Evolutionary conservation across 352 stramenopile genomes (phyloP).

Genomic region (Phytophthora pseudosyringae): DNA sequence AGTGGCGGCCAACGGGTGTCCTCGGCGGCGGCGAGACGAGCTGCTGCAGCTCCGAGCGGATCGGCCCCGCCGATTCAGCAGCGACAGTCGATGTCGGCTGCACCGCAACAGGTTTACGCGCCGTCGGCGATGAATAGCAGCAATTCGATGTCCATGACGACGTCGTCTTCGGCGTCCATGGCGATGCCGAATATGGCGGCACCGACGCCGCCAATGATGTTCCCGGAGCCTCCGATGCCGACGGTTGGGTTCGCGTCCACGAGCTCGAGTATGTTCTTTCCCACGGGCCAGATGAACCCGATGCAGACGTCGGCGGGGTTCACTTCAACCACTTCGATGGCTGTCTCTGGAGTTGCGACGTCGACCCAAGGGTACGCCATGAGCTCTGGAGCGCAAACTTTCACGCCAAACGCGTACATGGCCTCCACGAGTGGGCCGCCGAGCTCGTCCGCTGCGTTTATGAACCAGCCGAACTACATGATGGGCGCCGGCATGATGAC

Average conservation of each 20-base stretch:
- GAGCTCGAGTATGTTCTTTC: slow-evolving; percentile 47
- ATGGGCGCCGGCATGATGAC: slow-evolving; percentile 61
- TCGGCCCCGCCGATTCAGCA: slow-evolving; percentile 8
- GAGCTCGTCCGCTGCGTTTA: slow-evolving; percentile 36
- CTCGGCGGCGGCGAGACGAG: slow-evolving; percentile 13
- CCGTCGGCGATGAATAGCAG: slow-evolving; percentile 20
- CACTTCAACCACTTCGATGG: slow-evolving; percentile 36
- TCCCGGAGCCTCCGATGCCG: slow-evolving; percentile 54
- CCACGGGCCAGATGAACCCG: slow-evolving; percentile 33
- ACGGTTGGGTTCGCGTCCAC: slow-evolving; percentile 30
- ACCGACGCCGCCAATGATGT: slow-evolving; percentile 38
- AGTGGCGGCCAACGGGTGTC: slow-evolving; percentile 15
- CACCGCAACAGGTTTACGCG: slow-evolving; percentile 17
- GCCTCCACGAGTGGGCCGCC: slow-evolving; percentile 24
- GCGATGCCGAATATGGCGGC: slow-evolving; percentile 34
- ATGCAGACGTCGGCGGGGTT: slow-evolving; percentile 37
- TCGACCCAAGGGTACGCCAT: slow-evolving; percentile 45
- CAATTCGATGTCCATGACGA: slow-evolving; percentile 17
- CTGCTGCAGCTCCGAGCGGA: slow-evolving; percentile 4
- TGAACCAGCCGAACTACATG: slow-evolving; percentile 60
- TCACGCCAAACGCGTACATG: slow-evolving; percentile 54
- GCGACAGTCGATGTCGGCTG: background rate
- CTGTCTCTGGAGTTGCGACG: slow-evolving; percentile 28
- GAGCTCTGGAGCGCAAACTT: slow-evolving; percentile 39
- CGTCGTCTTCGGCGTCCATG: slow-evolving; percentile 24